phyloP scores from a whole-genome alignment of 306 rosid genomes.

The Begonia masoniana region DNA sequence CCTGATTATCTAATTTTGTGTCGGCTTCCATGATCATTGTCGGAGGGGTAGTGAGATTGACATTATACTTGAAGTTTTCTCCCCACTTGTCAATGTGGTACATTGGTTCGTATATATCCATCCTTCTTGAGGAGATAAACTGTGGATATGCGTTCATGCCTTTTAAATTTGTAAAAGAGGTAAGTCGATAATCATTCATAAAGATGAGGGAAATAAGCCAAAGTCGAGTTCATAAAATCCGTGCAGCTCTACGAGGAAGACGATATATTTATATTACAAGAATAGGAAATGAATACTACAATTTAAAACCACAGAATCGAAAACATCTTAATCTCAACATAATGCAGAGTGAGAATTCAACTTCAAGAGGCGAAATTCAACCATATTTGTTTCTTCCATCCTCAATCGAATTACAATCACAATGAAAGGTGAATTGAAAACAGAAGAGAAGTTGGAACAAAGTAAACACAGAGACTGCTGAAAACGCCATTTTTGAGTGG shows the following conservation, averaged over 20 bases:
- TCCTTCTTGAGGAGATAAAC: conserved; percentile 52
- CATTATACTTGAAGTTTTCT: conserved; percentile 44
- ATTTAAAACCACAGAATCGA: no score
- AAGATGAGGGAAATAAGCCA: conserved; percentile 2
- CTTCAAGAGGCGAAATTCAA: no score
- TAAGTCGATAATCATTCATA: conserved; percentile 7
- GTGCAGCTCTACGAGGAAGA: neutral
- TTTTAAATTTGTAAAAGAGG: conserved; percentile 21
- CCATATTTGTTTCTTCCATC: no score
- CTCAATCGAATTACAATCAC: no score
- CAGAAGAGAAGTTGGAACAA: no score
- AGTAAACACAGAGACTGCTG: no score
- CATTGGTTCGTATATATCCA: conserved; percentile 68
- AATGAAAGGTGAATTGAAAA: no score
- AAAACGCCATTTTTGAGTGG: no score
- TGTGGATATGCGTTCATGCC: conserved; percentile 64
- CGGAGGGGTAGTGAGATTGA: conserved; percentile 30
- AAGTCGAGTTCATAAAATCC: conserved; percentile 8
- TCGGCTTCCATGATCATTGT: conserved; percentile 39
- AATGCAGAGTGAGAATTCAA: no score
- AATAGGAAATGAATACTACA: neutral
- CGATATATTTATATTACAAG: neutral
- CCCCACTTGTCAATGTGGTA: conserved; percentile 81
- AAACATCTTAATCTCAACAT: no score
- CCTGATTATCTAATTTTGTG: conserved; percentile 44